These are phyloP conservation scores for Rhizopogon salebrosus DNA, from an alignment of 768 basidiomycete species.

Conservation along the genomic window DNA sequence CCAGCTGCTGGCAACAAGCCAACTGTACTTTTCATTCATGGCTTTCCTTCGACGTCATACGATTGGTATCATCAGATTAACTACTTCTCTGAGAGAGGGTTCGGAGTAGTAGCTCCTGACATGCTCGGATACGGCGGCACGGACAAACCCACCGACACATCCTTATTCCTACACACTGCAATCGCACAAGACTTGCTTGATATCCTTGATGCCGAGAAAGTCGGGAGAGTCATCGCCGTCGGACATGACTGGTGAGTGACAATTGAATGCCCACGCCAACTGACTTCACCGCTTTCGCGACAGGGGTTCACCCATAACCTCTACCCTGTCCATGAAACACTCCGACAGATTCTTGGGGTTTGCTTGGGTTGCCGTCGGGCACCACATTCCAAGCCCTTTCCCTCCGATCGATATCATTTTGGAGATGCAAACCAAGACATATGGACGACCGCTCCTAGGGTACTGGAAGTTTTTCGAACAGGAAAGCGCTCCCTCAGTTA, in stretches of 20 bases:
- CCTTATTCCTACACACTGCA: slow-evolving; percentile 21
- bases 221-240: slow-evolving; percentile 27
- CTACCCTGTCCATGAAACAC: slow-evolving; percentile 33
- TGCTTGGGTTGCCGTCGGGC: slow-evolving; percentile 31
- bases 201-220: slow-evolving; percentile 32
- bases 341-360: slow-evolving; percentile 38
- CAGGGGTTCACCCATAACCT: slow-evolving; percentile 32
- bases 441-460: slow-evolving; percentile 35
- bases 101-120: slow-evolving; percentile 42
- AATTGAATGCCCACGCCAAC: not conserved
- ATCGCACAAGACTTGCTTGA: slow-evolving; percentile 31
- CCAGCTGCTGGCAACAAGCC: slow-evolving; percentile 22
- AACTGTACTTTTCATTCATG: slow-evolving; percentile 40
- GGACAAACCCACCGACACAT: slow-evolving; percentile 31
- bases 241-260: slow-evolving; percentile 35
- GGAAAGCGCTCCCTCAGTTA: slow-evolving; percentile 25
- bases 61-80: slow-evolving; percentile 39
- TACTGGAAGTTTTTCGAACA: slow-evolving; percentile 36
- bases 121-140: slow-evolving; percentile 44
- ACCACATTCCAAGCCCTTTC: slow-evolving; percentile 21
- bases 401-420: slow-evolving; percentile 23
- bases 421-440: slow-evolving; percentile 17
- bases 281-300: not conserved
- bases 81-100: slow-evolving; percentile 34
- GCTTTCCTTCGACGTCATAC: slow-evolving; percentile 37